Evolutionary conservation across 306 rosid species (phyloP).

Genomic region (Prosopis cineraria): DNA sequence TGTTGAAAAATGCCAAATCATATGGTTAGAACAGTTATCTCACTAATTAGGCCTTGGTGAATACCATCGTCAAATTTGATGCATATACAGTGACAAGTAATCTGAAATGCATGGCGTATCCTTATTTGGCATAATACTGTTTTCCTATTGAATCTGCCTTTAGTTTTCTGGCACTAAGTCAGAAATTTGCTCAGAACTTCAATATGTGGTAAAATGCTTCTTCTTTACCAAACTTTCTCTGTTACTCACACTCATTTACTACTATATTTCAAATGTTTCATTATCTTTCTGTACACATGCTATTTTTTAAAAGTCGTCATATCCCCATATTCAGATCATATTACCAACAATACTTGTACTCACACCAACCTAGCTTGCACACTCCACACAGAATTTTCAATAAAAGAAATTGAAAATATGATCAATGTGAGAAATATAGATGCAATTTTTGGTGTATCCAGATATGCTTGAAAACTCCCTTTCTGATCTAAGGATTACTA

Average conservation of each 20-base stretch:
- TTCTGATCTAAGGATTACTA: constrained; percentile 18
- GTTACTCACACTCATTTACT: not conserved
- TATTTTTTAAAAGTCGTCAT: not conserved
- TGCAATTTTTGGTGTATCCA: constrained; percentile 1
- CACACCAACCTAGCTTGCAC: not conserved
- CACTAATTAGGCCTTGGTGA: not conserved
- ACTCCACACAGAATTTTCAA: constrained; percentile 13
- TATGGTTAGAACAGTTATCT: not conserved
- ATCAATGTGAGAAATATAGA: not conserved
- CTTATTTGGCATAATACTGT: not conserved
- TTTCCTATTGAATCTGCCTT: not conserved
- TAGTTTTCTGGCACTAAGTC: not conserved
- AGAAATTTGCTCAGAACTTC: not conserved
- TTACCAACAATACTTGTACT: not conserved
- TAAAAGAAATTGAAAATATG: not conserved
- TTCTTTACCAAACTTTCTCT: not conserved
- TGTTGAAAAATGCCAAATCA: not conserved
- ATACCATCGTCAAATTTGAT: not conserved
- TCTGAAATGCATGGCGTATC: not conserved
- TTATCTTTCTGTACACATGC: not conserved
- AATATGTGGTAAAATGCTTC: not conserved
- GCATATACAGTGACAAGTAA: not conserved
- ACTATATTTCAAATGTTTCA: not conserved
- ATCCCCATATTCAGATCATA: not conserved
- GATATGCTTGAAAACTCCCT: constrained; percentile 24